Conservation (phyloP, 2,329 filamentous ascomycete species). For the Ceratocystis albifundus region DNA sequence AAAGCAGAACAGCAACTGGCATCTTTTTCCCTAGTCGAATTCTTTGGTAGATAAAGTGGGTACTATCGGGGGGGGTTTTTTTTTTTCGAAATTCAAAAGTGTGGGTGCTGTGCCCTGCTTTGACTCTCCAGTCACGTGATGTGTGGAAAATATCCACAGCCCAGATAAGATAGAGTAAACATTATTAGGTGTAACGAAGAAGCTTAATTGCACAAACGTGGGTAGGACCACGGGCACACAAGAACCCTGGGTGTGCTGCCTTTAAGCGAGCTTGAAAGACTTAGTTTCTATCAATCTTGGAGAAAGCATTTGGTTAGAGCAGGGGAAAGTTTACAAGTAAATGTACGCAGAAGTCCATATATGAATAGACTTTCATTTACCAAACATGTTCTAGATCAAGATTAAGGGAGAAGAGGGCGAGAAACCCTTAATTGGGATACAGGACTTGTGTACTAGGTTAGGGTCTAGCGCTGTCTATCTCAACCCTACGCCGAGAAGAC, state of each 20-base stretch:
- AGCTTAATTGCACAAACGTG: background rate
- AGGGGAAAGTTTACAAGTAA: too few relatives aligned
- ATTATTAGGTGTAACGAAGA: background rate
- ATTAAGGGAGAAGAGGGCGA: too few relatives aligned
- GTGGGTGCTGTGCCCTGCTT: constrained; percentile 4
- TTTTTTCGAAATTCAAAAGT: background rate
- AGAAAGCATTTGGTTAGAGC: too few relatives aligned
- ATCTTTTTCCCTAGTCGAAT: constrained; percentile 2
- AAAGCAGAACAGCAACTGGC: background rate
- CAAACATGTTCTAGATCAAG: too few relatives aligned
- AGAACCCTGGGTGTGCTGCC: background rate
- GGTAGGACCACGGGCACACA: background rate
- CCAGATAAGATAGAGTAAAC: background rate
- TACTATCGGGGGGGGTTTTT: background rate
- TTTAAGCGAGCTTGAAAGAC: too few relatives aligned
- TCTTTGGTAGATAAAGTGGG: constrained; percentile 12
- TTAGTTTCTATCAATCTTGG: too few relatives aligned
- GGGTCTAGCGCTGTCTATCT: too few relatives aligned
- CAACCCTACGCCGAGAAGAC: background rate
- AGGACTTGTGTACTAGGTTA: too few relatives aligned
- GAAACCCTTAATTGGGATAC: too few relatives aligned
- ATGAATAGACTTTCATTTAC: too few relatives aligned
- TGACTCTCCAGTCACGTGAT: background rate
- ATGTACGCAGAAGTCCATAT: too few relatives aligned
- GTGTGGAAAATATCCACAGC: background rate